A percentile compares a stretch with the other conserved stretches of the same genome.
Evolutionary conservation across 2,329 filamentous ascomycete species (phyloP).

Genomic region (Pseudovirgaria hyperparasitica): DNA sequence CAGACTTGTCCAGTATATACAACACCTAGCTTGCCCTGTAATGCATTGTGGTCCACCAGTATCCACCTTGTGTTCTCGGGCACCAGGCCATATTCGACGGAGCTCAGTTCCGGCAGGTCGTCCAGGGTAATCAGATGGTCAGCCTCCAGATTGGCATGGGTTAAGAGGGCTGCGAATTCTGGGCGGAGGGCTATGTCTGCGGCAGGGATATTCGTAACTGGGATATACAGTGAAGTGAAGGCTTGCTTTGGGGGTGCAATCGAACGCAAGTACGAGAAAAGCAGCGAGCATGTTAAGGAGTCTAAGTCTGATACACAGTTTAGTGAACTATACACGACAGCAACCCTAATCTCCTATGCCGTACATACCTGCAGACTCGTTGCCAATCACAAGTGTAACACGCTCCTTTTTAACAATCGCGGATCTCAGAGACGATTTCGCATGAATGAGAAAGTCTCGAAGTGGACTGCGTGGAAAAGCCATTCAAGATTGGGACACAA

Average conservation of each 20-base stretch:
- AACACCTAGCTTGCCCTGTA: conserved; percentile 48
- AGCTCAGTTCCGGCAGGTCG: conserved; percentile 41
- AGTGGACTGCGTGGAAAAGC: conserved; percentile 32
- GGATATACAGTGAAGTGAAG: conserved; percentile 48
- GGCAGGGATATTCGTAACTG: conserved; percentile 57
- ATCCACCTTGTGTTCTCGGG: conserved; percentile 53
- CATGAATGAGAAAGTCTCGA: conserved; percentile 31
- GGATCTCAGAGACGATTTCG: conserved; percentile 29
- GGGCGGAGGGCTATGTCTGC: conserved; percentile 59
- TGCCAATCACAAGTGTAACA: conserved; percentile 39
- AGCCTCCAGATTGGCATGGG: conserved; percentile 43
- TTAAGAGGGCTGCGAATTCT: conserved; percentile 56
- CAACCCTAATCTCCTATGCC: neutral
- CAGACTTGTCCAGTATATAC: conserved; percentile 41
- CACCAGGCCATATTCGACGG: conserved; percentile 33
- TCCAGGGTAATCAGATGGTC: conserved; percentile 54
- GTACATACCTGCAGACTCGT: conserved; percentile 35
- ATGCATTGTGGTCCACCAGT: conserved; percentile 67
- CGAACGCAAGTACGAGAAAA: conserved; percentile 63
- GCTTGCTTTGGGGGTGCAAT: conserved; percentile 35
- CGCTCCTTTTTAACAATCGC: conserved; percentile 26
- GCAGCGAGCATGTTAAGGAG: conserved; percentile 60
- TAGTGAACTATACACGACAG: conserved; percentile 3
- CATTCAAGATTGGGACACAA: too few relatives aligned
- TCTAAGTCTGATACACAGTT: conserved; percentile 51